These are phyloP conservation scores for Paramecium sonneborni DNA, from an alignment of 73 alveolate genomes.

Conservation along the genomic window DNA sequence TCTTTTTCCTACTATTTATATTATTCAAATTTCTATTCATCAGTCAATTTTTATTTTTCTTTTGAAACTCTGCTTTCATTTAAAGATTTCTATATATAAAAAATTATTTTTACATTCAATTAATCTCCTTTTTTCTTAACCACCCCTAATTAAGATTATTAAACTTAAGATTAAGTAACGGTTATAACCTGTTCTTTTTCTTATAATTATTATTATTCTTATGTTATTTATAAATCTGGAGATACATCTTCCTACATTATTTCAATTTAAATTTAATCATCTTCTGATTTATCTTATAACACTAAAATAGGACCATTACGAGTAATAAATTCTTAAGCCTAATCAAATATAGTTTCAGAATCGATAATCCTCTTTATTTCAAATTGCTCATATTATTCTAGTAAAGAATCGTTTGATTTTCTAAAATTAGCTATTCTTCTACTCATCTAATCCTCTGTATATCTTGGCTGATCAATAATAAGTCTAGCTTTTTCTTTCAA, in stretches of 20 bases:
- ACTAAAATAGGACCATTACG: neutral
- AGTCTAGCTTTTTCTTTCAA: constrained; percentile 51
- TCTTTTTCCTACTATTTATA: constrained; percentile 77
- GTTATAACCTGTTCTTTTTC: neutral
- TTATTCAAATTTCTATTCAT: constrained; percentile 7
- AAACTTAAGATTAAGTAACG: neutral
- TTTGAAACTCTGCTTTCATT: constrained; percentile 16
- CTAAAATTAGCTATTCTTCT: constrained; percentile 44
- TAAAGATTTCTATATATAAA: neutral
- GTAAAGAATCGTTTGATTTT: constrained; percentile 45
- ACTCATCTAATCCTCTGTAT: neutral
- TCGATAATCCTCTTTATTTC: constrained; percentile 37
- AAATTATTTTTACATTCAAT: neutral
- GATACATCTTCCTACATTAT: no score
- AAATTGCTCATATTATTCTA: neutral
- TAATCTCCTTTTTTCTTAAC: neutral
- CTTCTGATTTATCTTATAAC: neutral
- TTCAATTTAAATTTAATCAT: neutral
- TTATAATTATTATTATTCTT: no score
- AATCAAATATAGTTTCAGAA: neutral
- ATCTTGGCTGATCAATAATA: neutral
- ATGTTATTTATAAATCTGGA: neutral
- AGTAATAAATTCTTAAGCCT: neutral
- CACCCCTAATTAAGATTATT: neutral
- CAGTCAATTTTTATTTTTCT: constrained; percentile 29